A percentile compares a stretch with the other conserved stretches of the same genome.
Evolutionary conservation across 306 rosid genomes (phyloP).

Genomic region (Vigna angularis): DNA sequence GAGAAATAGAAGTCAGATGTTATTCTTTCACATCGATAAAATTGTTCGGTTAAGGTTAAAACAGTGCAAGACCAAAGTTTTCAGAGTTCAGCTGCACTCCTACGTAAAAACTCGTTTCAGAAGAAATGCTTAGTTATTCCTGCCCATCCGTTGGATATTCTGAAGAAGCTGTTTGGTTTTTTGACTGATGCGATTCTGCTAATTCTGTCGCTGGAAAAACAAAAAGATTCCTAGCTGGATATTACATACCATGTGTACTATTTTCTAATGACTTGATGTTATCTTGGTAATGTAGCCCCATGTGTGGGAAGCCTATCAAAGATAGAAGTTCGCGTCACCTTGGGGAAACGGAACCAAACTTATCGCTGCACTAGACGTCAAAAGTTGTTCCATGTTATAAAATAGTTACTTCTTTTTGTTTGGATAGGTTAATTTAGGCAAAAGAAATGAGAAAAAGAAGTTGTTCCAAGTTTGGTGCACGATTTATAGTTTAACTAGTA

Average conservation of each 20-base stretch:
- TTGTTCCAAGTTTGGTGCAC: slow-evolving; percentile 3
- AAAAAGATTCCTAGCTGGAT: neutral
- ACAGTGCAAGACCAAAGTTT: slow-evolving; percentile 4
- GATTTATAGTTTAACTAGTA: neutral
- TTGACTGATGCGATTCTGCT: slow-evolving; percentile 9
- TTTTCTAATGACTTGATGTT: slow-evolving; percentile 4
- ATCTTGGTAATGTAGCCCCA: neutral
- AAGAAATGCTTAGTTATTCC: neutral
- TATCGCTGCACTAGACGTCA: neutral
- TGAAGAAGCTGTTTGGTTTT: slow-evolving; percentile 8
- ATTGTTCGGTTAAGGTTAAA: neutral
- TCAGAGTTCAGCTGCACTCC: slow-evolving; percentile 25
- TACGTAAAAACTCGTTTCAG: neutral
- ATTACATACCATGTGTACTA: neutral
- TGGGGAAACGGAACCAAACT: neutral
- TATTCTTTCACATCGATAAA: neutral
- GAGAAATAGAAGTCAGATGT: slow-evolving; percentile 36
- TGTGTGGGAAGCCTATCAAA: neutral
- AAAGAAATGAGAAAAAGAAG: neutral
- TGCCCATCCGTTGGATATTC: slow-evolving; percentile 10
- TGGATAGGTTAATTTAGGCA: neutral
- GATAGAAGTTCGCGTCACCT: neutral
- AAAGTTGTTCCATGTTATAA: neutral
- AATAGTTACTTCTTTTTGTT: no score
- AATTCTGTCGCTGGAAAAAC: neutral